A percentile compares a stretch with the other conserved stretches of the same genome.
phyloP scores from a whole-genome alignment of 2,329 filamentous ascomycete genomes.

The Neonectria faginata region DNA sequence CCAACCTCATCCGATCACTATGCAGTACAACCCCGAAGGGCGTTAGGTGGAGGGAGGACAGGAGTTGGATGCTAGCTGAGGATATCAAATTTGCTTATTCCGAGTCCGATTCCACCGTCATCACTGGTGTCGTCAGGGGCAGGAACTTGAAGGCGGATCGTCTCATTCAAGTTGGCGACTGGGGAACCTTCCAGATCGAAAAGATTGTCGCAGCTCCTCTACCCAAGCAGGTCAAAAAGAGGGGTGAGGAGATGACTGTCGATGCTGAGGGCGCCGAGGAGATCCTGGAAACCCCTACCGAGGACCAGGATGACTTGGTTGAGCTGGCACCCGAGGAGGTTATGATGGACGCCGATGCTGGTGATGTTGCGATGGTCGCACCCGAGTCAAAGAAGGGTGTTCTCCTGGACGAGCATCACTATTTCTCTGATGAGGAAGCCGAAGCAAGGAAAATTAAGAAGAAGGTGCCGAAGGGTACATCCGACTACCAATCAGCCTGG shows the following conservation, averaged over 20 bases:
- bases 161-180: constrained; percentile 90
- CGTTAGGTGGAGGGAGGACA: constrained; percentile 92
- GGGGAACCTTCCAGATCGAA: constrained; percentile 92
- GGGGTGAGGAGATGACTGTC: constrained; percentile 77
- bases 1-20: constrained; percentile 89
- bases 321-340: constrained; percentile 89
- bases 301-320: constrained; percentile 84
- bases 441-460: constrained; percentile 67
- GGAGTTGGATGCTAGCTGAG: constrained; percentile 95
- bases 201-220: constrained; percentile 85
- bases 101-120: constrained; percentile 71
- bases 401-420: constrained; percentile 94
- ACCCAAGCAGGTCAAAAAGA: constrained; percentile 69
- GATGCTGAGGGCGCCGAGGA: constrained; percentile 70
- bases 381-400: constrained; percentile 81
- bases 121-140: constrained; percentile 89
- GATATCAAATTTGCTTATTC: constrained; percentile 77
- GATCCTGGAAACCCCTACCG: constrained; percentile 76
- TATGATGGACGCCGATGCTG: constrained; percentile 75
- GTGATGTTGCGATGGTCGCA: constrained; percentile 53
- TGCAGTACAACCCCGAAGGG: constrained; percentile 95
- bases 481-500: constrained; percentile 94
- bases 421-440: constrained; percentile 86
- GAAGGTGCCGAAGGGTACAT: constrained; percentile 89
- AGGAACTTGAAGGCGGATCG: constrained; percentile 90